Conservation (phyloP, 2,329 filamentous ascomycete genomes). For the Pyricularia sp. region DNA sequence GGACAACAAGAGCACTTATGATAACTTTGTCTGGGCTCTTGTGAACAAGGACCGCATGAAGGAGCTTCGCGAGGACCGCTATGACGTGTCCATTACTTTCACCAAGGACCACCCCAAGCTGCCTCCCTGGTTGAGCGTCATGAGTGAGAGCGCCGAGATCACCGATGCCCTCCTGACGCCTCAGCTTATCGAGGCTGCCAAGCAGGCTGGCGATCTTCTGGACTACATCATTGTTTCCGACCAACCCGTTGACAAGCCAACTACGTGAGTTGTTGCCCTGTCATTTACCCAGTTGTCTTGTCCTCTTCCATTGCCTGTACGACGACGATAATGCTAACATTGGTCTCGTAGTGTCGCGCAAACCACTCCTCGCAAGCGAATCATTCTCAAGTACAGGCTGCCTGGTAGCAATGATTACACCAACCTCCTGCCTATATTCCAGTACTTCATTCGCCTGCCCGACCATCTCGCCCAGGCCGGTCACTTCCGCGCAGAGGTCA, state of each 20-base stretch:
- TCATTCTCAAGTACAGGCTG: slow-evolving; percentile 69
- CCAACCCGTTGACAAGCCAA: slow-evolving; percentile 79
- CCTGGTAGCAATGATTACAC: slow-evolving; percentile 55
- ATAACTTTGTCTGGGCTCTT: slow-evolving; percentile 89
- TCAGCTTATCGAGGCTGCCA: slow-evolving; percentile 75
- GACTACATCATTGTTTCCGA: slow-evolving; percentile 87
- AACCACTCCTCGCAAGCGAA: slow-evolving; percentile 73
- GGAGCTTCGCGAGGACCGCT: slow-evolving; percentile 79
- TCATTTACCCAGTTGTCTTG: neutral
- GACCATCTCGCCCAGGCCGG: slow-evolving; percentile 68
- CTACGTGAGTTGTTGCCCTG: slow-evolving; percentile 49
- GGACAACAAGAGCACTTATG: slow-evolving; percentile 61
- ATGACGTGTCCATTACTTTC: slow-evolving; percentile 84
- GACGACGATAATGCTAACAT: neutral
- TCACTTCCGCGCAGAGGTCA: slow-evolving; percentile 84
- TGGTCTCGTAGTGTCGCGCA: slow-evolving; percentile 66
- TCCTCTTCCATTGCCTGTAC: neutral
- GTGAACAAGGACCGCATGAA: slow-evolving; percentile 96
- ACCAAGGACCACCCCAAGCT: slow-evolving; percentile 92
- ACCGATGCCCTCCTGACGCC: slow-evolving; percentile 78
- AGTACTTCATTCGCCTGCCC: slow-evolving; percentile 73
- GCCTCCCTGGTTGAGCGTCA: slow-evolving; percentile 81
- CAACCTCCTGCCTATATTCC: slow-evolving; percentile 63
- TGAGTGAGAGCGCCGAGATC: slow-evolving; percentile 95
- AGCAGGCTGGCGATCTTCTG: slow-evolving; percentile 67